phyloP scores from a whole-genome alignment of 257 asterid genomes.

The Solanum gandarillasii region DNA sequence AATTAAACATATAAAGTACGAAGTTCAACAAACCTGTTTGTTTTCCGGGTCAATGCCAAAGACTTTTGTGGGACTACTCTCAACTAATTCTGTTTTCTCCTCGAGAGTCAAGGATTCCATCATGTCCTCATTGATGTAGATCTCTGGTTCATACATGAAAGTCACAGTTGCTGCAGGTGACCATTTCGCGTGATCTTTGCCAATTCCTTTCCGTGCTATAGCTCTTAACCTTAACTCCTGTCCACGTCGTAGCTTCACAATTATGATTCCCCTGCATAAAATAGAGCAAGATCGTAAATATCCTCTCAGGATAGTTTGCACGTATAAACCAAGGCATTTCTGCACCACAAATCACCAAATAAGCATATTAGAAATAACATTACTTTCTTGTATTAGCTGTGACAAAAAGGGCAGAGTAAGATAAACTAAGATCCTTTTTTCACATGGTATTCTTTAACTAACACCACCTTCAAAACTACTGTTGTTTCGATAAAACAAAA shows the following conservation, averaged over 20 bases:
- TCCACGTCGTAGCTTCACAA: conserved; percentile 96
- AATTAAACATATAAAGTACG: not conserved
- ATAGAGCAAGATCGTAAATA: not conserved
- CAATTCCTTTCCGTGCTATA: conserved; percentile 96
- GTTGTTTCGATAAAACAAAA: not conserved
- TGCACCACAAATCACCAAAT: not conserved
- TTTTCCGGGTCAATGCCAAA: conserved; percentile 53
- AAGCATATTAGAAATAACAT: not conserved
- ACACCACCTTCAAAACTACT: not conserved
- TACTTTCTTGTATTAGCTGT: not conserved
- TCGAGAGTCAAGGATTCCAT: conserved; percentile 62
- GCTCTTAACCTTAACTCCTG: conserved; percentile 90
- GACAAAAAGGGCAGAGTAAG: not conserved
- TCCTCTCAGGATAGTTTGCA: not conserved
- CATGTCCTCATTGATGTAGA: conserved; percentile 79
- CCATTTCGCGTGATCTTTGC: conserved; percentile 99
- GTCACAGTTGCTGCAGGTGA: conserved; percentile 99
- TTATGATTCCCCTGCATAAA: conserved; percentile 72
- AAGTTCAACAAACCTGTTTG: conserved; percentile 43
- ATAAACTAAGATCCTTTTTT: not conserved
- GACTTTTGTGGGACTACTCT: conserved; percentile 94
- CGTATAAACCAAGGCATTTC: not conserved
- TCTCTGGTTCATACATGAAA: conserved; percentile 96
- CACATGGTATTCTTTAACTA: not conserved
- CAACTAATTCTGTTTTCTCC: conserved; percentile 60